Evolutionary conservation across 441 rosid species (phyloP).

Genomic region (Omphalea diandra): DNA sequence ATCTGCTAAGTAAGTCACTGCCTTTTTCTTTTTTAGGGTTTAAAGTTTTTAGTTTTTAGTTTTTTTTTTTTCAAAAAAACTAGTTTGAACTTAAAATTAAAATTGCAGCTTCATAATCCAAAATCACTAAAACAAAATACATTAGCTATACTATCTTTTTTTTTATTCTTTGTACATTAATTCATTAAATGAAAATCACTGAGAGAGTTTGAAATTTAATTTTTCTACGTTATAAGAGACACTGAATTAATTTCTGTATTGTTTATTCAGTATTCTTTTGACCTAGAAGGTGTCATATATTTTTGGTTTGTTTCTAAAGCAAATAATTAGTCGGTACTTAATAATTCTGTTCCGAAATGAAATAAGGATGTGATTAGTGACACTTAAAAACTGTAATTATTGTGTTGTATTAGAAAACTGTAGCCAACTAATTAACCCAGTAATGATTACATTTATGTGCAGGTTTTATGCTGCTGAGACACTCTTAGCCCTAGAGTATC

Average conservation of each 20-base stretch:
- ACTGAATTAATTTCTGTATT: too few relatives aligned
- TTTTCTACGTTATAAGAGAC: too few relatives aligned
- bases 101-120: too few relatives aligned
- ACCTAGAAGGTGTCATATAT: background rate
- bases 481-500: slow-evolving; percentile 74
- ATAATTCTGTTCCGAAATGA: background rate
- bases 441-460: slow-evolving; percentile 1
- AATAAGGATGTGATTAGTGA: background rate
- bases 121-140: too few relatives aligned
- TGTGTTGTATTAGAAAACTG: background rate
- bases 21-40: background rate
- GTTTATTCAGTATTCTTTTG: too few relatives aligned
- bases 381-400: background rate
- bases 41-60: background rate
- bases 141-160: too few relatives aligned
- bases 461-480: slow-evolving; percentile 88
- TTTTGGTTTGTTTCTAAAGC: background rate
- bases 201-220: too few relatives aligned
- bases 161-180: too few relatives aligned
- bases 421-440: background rate
- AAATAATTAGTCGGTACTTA: background rate
- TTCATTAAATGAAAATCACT: too few relatives aligned
- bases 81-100: too few relatives aligned
- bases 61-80: too few relatives aligned
- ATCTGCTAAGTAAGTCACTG: slow-evolving; percentile 55